A percentile compares a stretch with the other conserved stretches of the same genome.
These are phyloP conservation scores for Knoxia roxburghii DNA, from an alignment of 257 asterid genomes.

Conservation along the genomic window DNA sequence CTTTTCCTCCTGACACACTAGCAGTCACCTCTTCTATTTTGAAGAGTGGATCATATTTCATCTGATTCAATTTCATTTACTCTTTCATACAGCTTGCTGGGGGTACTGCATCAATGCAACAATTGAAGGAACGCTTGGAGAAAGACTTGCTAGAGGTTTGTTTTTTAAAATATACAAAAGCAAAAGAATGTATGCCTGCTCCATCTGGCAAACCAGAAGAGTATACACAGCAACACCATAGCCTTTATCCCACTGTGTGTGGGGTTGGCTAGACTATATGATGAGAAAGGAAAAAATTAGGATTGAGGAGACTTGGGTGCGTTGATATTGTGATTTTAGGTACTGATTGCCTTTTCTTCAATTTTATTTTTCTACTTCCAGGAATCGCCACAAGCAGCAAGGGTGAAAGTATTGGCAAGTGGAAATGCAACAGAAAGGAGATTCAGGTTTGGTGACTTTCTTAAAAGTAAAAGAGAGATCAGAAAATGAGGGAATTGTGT, in stretches of 20 bases:
- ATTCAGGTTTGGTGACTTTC: conserved; percentile 60
- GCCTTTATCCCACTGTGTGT: neutral
- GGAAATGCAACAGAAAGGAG: conserved; percentile 99
- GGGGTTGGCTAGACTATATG: neutral
- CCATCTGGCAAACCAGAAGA: neutral
- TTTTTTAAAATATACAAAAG: neutral
- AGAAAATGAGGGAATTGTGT: neutral
- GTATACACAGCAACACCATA: neutral
- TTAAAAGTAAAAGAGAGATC: neutral
- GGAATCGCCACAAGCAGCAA: conserved; percentile 99
- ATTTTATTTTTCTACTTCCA: conserved; percentile 21
- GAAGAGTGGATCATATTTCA: too few relatives aligned
- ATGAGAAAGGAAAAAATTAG: neutral
- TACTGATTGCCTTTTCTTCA: neutral
- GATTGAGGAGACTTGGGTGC: too few relatives aligned
- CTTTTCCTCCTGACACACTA: too few relatives aligned
- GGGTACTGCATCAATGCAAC: conserved; percentile 98
- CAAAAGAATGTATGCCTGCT: neutral
- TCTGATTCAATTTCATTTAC: neutral
- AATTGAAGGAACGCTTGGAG: conserved; percentile 94
- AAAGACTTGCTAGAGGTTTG: conserved; percentile 92
- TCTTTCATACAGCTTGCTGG: conserved; percentile 75
- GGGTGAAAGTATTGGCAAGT: conserved; percentile 96
- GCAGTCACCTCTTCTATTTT: too few relatives aligned
- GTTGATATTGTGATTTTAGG: neutral